These are phyloP conservation scores for Rhododendron mucronatum DNA, from an alignment of 148 eudicot genomes.

Conservation along the genomic window DNA sequence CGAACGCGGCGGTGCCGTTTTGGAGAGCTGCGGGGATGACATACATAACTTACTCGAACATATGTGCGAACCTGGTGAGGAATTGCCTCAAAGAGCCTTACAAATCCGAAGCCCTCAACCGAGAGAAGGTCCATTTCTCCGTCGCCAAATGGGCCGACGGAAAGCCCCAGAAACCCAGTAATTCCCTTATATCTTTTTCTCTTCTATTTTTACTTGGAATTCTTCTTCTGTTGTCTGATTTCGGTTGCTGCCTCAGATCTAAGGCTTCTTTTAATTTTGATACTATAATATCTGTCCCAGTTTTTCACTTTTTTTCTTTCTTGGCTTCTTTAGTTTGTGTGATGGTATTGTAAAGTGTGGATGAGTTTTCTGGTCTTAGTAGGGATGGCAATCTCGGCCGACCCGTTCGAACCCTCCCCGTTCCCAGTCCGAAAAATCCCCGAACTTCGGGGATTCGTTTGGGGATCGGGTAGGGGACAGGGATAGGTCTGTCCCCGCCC, in stretches of 20 bases:
- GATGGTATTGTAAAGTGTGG: background rate
- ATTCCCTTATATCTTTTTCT: background rate
- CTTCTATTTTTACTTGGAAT: background rate
- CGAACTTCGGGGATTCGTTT: too few species aligned
- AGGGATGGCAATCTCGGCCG: too few species aligned
- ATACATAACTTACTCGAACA: constrained; percentile 82
- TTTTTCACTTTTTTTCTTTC: background rate
- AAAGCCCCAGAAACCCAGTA: constrained; percentile 69
- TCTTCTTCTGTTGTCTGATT: background rate
- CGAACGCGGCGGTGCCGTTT: constrained; percentile 74
- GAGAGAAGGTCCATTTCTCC: constrained; percentile 82
- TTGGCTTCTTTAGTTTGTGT: background rate
- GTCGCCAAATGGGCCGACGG: constrained; percentile 75
- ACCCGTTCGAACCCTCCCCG: too few species aligned
- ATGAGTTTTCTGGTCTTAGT: background rate
- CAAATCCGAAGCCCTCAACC: constrained; percentile 54
- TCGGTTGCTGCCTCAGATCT: background rate
- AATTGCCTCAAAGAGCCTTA: constrained; percentile 90
- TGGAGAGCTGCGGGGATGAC: constrained; percentile 99
- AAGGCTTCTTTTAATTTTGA: background rate
- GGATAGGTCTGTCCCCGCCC: too few species aligned
- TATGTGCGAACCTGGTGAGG: constrained; percentile 76
- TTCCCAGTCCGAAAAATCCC: too few species aligned
- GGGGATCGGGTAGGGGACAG: too few species aligned
- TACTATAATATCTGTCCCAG: background rate